These are phyloP conservation scores for Plantago lanceolata DNA, from an alignment of 305 asterid species.

Conservation along the genomic window DNA sequence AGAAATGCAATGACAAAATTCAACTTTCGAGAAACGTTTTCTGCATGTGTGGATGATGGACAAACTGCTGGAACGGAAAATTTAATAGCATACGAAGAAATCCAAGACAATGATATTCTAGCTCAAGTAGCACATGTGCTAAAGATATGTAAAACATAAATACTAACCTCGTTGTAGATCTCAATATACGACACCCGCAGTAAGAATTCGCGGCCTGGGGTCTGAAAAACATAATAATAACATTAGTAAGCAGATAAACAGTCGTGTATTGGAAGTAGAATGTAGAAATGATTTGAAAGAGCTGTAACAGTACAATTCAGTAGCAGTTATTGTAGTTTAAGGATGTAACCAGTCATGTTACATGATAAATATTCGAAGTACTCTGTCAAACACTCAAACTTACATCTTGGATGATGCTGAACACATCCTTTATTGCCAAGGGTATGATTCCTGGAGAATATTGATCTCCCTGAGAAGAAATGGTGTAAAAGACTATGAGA, in stretches of 20 bases:
- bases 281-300: constrained; percentile 10
- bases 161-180: constrained; percentile 95
- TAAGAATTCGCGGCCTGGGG: constrained; percentile 96
- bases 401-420: constrained; percentile 98
- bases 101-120: background rate
- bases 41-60: background rate
- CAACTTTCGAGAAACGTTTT: background rate
- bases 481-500: constrained; percentile 20
- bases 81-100: background rate
- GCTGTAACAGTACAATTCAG: constrained; percentile 7
- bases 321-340: background rate
- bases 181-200: constrained; percentile 98
- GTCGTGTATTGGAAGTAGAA: constrained; percentile 3
- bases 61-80: background rate
- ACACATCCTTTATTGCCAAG: constrained; percentile 95
- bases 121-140: constrained; percentile 9
- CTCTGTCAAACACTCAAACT: constrained; percentile 45
- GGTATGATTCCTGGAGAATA: constrained; percentile 92
- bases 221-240: constrained; percentile 47
- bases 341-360: constrained; percentile 13
- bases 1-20: background rate
- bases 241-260: constrained; percentile 28
- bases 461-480: constrained; percentile 79
- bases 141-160: constrained; percentile 8
- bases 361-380: constrained; percentile 11